A percentile compares a stretch with the other conserved stretches of the same genome.
Evolutionary conservation across 345 rosid genomes (phyloP).

Genomic region (Cardiospermum halicacabum): DNA sequence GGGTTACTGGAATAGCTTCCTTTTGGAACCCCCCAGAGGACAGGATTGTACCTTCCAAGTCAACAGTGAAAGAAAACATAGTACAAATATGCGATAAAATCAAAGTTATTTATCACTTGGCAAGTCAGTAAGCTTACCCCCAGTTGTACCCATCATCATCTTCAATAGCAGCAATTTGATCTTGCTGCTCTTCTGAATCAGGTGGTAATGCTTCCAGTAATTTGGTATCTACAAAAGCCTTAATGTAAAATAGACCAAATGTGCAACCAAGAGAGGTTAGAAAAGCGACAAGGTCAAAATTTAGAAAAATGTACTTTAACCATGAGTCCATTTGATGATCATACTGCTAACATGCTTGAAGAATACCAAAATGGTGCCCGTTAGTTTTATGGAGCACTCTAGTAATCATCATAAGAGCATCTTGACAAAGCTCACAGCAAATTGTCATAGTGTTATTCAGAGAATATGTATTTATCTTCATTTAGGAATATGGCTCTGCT

Average conservation of each 20-base stretch:
- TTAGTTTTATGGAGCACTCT: neutral
- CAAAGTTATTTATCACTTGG: neutral
- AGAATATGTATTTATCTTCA: neutral
- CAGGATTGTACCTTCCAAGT: constrained; percentile 80
- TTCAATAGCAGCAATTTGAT: constrained; percentile 61
- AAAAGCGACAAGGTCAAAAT: neutral
- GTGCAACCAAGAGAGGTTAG: neutral
- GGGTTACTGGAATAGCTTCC: constrained; percentile 94
- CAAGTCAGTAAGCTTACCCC: constrained; percentile 58
- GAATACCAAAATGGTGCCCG: neutral
- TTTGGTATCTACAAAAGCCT: constrained; percentile 49
- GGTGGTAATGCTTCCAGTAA: constrained; percentile 64
- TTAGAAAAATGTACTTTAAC: constrained; percentile 1
- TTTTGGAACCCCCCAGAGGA: constrained; percentile 94
- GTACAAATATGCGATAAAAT: neutral
- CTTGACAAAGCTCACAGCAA: neutral
- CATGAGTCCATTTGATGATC: neutral
- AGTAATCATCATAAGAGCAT: constrained; percentile 3
- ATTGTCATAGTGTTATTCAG: neutral
- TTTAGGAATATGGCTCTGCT: neutral
- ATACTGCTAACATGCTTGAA: neutral
- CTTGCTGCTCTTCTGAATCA: constrained; percentile 82
- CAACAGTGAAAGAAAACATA: constrained; percentile 11
- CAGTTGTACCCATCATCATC: constrained; percentile 85
- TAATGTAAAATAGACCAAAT: constrained; percentile 13